Base-by-base conservation (phyloP, 805 yeast species). In the Metschnikowia reukaufii region DNA sequence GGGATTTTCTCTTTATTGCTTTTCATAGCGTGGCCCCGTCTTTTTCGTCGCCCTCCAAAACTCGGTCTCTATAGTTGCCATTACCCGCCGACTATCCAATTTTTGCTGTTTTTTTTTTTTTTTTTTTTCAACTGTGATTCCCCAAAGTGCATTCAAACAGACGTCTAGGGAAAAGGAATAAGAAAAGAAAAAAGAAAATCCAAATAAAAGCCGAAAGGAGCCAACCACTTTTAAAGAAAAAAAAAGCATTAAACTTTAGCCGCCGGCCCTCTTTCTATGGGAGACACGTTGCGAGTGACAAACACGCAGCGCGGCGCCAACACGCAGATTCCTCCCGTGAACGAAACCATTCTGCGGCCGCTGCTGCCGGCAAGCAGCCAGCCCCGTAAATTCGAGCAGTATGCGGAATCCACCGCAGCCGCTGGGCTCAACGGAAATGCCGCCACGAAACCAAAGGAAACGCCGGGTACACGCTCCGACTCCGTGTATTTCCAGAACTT, bases 381-480 rank as follows among this genome's bases (percentile, higher is more conserved):
- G 50, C 56, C 56, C 21, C 49, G 56, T 9, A 52, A 51, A 34
- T 52, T 50, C 36, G 52, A 52, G 36, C 54, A 42, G 32, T 43
- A 35, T 16, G 36, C 47, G 20, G 49, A 50, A 6, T 21, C 43
- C 1, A 31, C 51, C 4, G 30, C 40, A 13, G 29, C 29, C 3
- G 29, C 29, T 20, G 41, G 32, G 3, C 19, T 25, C 12, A 16
- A 20, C 34, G 19, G 29, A 4, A 25, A 20, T n/a, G 33, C 34
- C 21, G 18, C 48, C n/a, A 30, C 39, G 38, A 48, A 36, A 35
- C 44, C 36, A 19, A 44, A 37, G 20, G 57, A 54, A n/a, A 29
- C 35, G 37, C 34, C 45, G 31, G 29, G 12, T 25, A 30, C 41
- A 36, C 50, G 53, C 21, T 37, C 49, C 15, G 52, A 52, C 3